These are phyloP conservation scores for Neofusicoccum ribis DNA, from an alignment of 2,329 filamentous ascomycete species.

Conservation along the genomic window DNA sequence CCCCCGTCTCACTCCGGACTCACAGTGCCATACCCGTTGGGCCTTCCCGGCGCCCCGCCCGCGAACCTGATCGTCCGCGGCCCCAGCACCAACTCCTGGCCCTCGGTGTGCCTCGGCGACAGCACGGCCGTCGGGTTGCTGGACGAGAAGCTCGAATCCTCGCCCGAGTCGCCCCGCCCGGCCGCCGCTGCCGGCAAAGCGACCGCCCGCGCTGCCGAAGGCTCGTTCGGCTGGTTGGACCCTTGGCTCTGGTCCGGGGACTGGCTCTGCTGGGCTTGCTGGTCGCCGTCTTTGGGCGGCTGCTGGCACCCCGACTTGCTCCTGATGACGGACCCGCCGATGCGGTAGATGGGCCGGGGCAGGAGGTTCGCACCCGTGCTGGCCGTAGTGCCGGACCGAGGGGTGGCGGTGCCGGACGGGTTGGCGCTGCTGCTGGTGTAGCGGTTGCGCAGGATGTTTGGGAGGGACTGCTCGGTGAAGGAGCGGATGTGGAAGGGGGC, in stretches of 20 bases:
- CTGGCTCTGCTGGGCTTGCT: not conserved
- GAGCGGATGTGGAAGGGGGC: slow-evolving; percentile 33
- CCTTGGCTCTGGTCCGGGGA: not conserved
- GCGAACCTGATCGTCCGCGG: slow-evolving; percentile 13
- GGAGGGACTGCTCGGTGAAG: slow-evolving; percentile 27
- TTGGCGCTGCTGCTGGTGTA: slow-evolving; percentile 22
- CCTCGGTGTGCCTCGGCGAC: not conserved
- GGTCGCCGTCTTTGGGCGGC: not conserved
- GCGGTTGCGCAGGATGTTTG: slow-evolving; percentile 28
- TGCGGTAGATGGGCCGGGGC: slow-evolving; percentile 33
- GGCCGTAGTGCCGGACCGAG: slow-evolving; percentile 17
- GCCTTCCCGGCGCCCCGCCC: not conserved
- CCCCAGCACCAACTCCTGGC: not conserved
- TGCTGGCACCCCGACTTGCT: slow-evolving; percentile 20
- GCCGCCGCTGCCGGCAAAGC: not conserved
- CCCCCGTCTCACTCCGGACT: too few relatives aligned
- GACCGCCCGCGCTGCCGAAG: not conserved
- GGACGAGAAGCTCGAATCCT: not conserved
- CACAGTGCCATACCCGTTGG: too few relatives aligned
- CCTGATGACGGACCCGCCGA: slow-evolving; percentile 37
- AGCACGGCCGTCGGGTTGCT: not conserved
- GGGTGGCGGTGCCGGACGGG: not conserved
- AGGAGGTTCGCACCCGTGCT: slow-evolving; percentile 26
- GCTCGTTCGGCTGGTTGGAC: not conserved
- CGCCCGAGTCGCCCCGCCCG: not conserved